Conservation (phyloP, 257 asterid genomes). For the Coffea eugenioides region DNA sequence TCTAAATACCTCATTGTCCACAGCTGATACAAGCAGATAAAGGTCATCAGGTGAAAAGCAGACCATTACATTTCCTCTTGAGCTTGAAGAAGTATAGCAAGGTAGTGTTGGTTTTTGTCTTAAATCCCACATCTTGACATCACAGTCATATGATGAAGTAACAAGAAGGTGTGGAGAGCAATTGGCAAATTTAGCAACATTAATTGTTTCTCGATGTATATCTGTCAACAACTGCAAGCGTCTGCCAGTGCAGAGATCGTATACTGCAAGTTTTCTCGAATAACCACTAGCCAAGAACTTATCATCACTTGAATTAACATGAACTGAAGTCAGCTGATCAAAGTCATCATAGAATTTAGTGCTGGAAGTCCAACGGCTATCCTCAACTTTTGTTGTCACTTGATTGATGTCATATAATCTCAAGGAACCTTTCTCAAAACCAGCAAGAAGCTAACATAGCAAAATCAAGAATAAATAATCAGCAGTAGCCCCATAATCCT, state of each 20-base stretch:
- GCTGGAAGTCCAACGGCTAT: slow-evolving; percentile 25
- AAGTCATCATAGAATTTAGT: slow-evolving; percentile 51
- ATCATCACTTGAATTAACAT: slow-evolving; percentile 70
- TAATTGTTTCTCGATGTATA: slow-evolving; percentile 74
- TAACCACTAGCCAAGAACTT: slow-evolving; percentile 71
- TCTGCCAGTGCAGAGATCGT: slow-evolving; percentile 56
- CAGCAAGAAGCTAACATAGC: slow-evolving; percentile 63
- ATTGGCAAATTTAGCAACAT: slow-evolving; percentile 74
- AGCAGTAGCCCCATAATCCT: slow-evolving; percentile 9
- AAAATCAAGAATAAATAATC: slow-evolving; percentile 17
- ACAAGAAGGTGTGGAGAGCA: slow-evolving; percentile 65
- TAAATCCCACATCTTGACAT: slow-evolving; percentile 85
- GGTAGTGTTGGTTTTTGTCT: slow-evolving; percentile 57
- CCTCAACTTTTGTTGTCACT: slow-evolving; percentile 21
- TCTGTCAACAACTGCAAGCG: slow-evolving; percentile 51
- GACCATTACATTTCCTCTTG: slow-evolving; percentile 85
- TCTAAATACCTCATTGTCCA: slow-evolving; percentile 75
- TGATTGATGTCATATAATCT: slow-evolving; percentile 62
- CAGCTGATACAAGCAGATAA: slow-evolving; percentile 71
- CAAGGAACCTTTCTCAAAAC: slow-evolving; percentile 69
- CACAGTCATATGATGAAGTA: slow-evolving; percentile 78
- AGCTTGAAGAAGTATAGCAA: slow-evolving; percentile 66
- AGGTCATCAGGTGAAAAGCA: slow-evolving; percentile 85
- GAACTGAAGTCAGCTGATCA: slow-evolving; percentile 80
- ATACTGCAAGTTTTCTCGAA: slow-evolving; percentile 74